These are phyloP conservation scores for Fusarium pininemorale DNA, from an alignment of 2,329 filamentous ascomycete genomes.

Conservation along the genomic window DNA sequence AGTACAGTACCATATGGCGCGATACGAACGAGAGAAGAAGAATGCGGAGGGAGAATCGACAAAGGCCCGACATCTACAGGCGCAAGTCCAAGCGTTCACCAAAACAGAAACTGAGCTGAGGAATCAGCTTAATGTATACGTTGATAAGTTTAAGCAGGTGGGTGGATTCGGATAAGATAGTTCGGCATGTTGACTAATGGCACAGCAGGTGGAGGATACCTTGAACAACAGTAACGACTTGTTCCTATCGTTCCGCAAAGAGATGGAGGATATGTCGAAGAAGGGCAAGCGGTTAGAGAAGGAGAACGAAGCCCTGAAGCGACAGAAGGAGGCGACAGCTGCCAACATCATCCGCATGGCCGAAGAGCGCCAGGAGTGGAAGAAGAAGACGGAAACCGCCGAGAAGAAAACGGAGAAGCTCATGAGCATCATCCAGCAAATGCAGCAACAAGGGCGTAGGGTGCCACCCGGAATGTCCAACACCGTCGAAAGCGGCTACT, in stretches of 20 bases:
- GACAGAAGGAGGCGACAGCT: slow-evolving; percentile 93
- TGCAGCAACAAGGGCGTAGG: slow-evolving; percentile 93
- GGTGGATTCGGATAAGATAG: slow-evolving; percentile 43
- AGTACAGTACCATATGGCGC: slow-evolving; percentile 89
- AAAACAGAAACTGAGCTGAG: slow-evolving; percentile 94
- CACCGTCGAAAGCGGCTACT: slow-evolving; percentile 68
- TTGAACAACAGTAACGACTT: slow-evolving; percentile 98
- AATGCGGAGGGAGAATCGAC: slow-evolving; percentile 82
- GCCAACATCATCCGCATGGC: slow-evolving; percentile 98
- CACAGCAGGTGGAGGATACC: slow-evolving; percentile 89
- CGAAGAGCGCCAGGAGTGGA: slow-evolving; percentile 87
- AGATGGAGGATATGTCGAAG: slow-evolving; percentile 99
- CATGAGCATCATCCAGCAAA: slow-evolving; percentile 92
- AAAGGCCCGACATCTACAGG: slow-evolving; percentile 85
- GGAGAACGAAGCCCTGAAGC: slow-evolving; percentile 89
- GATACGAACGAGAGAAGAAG: slow-evolving; percentile 90
- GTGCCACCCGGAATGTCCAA: slow-evolving; percentile 70
- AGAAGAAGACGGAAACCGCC: slow-evolving; percentile 66
- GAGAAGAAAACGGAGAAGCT: slow-evolving; percentile 88
- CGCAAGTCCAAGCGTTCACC: slow-evolving; percentile 93
- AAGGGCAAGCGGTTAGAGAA: slow-evolving; percentile 97
- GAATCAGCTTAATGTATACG: slow-evolving; percentile 96
- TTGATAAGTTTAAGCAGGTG: slow-evolving; percentile 99
- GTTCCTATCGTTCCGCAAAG: slow-evolving; percentile 95
- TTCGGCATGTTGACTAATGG: slow-evolving; percentile 40